A percentile compares a stretch with the other conserved stretches of the same genome.
Conservation (phyloP, 2,329 filamentous ascomycete genomes). For the Sclerotinia glacialis region DNA sequence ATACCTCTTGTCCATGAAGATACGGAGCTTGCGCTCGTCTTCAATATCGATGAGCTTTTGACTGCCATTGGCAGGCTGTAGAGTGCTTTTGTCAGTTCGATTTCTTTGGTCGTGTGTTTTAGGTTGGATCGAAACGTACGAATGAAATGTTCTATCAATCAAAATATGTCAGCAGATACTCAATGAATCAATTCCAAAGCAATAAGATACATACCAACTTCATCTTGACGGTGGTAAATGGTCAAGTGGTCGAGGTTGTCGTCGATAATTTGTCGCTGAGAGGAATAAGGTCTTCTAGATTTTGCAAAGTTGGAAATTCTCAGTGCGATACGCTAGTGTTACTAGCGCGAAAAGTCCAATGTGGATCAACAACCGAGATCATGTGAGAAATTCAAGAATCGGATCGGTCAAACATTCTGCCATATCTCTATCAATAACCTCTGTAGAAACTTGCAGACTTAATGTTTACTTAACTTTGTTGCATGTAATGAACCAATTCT, state of each 20-base stretch:
- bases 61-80: constrained; percentile 88
- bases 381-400: neutral
- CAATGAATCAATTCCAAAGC: neutral
- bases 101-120: constrained; percentile 19
- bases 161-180: constrained; percentile 30
- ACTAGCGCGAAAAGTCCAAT: constrained; percentile 2
- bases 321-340: constrained; percentile 18
- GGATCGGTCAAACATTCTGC: constrained; percentile 13
- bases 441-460: neutral
- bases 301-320: constrained; percentile 20
- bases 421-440: neutral
- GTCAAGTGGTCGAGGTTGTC: constrained; percentile 24
- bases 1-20: constrained; percentile 96
- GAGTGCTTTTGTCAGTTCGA: constrained; percentile 29
- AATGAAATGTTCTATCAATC: constrained; percentile 38
- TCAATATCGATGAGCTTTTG: constrained; percentile 99
- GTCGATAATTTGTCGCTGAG: constrained; percentile 23
- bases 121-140: constrained; percentile 31
- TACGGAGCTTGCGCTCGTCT: constrained; percentile 97
- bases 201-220: constrained; percentile 37
- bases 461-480: neutral
- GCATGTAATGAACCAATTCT: neutral
- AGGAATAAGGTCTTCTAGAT: constrained; percentile 10
- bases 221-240: constrained; percentile 33
- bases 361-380: constrained; percentile 19